phyloP scores from a whole-genome alignment of 2,329 filamentous ascomycete species.

The Alternaria burnsii region DNA sequence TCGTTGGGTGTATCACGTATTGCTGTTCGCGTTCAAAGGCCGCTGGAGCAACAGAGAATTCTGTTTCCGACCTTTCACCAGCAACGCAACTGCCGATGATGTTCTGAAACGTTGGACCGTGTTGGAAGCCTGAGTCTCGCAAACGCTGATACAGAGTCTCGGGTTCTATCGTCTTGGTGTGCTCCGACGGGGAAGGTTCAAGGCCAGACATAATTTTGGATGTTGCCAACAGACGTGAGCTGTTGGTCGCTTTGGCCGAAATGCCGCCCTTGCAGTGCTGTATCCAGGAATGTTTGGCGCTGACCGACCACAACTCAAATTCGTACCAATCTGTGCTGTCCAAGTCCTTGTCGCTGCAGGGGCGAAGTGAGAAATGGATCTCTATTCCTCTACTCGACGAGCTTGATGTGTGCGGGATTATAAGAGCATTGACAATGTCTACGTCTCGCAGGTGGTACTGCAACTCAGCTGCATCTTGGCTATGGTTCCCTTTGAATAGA shows the following conservation, averaged over 20 bases:
- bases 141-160: conserved; percentile 48
- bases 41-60: background rate
- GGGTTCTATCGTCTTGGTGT: conserved; percentile 30
- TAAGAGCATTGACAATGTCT: conserved; percentile 27
- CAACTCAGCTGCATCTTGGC: background rate
- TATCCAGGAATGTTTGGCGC: conserved; percentile 3
- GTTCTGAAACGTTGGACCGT: conserved; percentile 25
- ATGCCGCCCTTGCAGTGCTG: conserved; percentile 7
- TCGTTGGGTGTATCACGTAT: conserved; percentile 21
- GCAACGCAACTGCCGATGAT: conserved; percentile 1
- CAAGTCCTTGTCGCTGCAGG: conserved; percentile 9
- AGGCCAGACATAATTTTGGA: background rate
- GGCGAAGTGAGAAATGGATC: conserved; percentile 10
- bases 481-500: background rate
- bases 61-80: conserved; percentile 1
- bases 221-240: background rate
- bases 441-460: conserved; percentile 29
- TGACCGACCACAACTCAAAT: conserved; percentile 7
- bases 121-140: conserved; percentile 42
- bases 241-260: background rate
- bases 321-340: conserved; percentile 10
- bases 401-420: conserved; percentile 22
- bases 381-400: conserved; percentile 19
- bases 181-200: background rate
- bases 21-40: conserved; percentile 1